These are phyloP conservation scores for Citrus sinensis DNA, from an alignment of 345 rosid species.

Conservation along the genomic window DNA sequence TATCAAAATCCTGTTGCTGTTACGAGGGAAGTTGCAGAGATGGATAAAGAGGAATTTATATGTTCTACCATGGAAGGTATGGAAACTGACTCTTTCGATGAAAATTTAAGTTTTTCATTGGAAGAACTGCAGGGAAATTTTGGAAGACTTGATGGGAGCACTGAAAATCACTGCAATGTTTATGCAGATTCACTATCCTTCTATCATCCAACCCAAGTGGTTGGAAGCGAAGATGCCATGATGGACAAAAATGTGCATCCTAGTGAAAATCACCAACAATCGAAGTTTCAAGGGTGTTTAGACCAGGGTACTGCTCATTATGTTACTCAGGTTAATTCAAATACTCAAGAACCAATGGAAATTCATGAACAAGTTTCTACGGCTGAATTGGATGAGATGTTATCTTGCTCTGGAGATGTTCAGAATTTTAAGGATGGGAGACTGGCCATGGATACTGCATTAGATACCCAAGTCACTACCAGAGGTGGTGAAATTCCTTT, in stretches of 20 bases:
- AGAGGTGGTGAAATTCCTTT: constrained; percentile 23
- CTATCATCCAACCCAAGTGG: constrained; percentile 27
- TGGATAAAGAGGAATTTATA: constrained; percentile 21
- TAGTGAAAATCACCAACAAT: constrained; percentile 12
- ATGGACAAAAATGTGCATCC: constrained; percentile 18
- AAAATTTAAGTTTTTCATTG: constrained; percentile 35
- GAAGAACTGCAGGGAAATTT: constrained; percentile 38
- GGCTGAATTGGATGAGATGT: constrained; percentile 30
- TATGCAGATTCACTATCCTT: constrained; percentile 37
- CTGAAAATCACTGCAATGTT: constrained; percentile 35
- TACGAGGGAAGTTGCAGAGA: constrained; percentile 17
- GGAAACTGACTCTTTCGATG: constrained; percentile 49
- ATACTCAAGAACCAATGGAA: constrained; percentile 18
- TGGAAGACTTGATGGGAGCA: constrained; percentile 28
- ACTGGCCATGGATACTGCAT: constrained; percentile 13
- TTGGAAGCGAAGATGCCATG: constrained; percentile 26
- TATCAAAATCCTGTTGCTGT: constrained; percentile 22
- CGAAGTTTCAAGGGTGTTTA: constrained; percentile 19
- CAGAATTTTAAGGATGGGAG: constrained; percentile 28
- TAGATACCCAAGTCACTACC: constrained; percentile 17
- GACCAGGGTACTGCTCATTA: constrained; percentile 5
- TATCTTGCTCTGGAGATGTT: constrained; percentile 36
- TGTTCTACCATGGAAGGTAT: constrained; percentile 43
- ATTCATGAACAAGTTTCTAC: constrained; percentile 27
- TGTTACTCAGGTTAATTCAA: constrained; percentile 27